Conservation (phyloP, 2,329 filamentous ascomycete genomes). For the Pseudohalonectria lignicola region DNA sequence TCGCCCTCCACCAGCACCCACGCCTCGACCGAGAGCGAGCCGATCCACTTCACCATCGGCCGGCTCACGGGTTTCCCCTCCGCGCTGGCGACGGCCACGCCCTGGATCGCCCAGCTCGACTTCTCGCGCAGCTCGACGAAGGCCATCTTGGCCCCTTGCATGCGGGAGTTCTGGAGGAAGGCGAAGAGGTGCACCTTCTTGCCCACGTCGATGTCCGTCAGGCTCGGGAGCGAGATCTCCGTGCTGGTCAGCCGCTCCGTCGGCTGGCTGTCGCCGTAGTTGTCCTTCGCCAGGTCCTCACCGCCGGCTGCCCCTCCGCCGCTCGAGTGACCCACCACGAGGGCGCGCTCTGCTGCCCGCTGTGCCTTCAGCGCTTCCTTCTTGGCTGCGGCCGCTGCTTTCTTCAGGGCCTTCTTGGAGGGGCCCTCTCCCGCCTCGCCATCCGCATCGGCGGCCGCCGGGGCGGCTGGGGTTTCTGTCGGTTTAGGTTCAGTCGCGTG, state of each 20-base stretch:
- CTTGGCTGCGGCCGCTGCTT: constrained; percentile 75
- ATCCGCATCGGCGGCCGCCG: not conserved
- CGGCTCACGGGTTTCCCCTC: constrained; percentile 56
- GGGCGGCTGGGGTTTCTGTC: not conserved
- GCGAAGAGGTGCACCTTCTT: constrained; percentile 67
- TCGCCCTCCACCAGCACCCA: constrained; percentile 72
- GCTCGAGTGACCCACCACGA: constrained; percentile 58
- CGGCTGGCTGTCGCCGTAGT: constrained; percentile 60
- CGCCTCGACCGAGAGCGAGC: constrained; percentile 64
- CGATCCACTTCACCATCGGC: constrained; percentile 93
- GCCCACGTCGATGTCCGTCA: constrained; percentile 55
- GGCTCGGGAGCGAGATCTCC: constrained; percentile 47
- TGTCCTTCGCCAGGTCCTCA: constrained; percentile 60
- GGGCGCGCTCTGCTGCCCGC: constrained; percentile 46
- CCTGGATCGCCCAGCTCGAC: constrained; percentile 69
- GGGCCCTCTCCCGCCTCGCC: constrained; percentile 32
- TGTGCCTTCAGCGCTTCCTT: constrained; percentile 75
- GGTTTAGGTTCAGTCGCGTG: constrained; percentile 1
- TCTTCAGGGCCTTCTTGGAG: constrained; percentile 76
- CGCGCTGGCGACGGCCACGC: constrained; percentile 53
- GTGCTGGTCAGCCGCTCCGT: constrained; percentile 36
- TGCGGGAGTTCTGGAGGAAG: constrained; percentile 77
- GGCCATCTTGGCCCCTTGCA: constrained; percentile 82
- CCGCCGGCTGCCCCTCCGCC: constrained; percentile 52
- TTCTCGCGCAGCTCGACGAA: constrained; percentile 80